These are phyloP conservation scores for Saccharomycopsis sp. DNA, from an alignment of 805 yeast genomes.

Conservation along the genomic window DNA sequence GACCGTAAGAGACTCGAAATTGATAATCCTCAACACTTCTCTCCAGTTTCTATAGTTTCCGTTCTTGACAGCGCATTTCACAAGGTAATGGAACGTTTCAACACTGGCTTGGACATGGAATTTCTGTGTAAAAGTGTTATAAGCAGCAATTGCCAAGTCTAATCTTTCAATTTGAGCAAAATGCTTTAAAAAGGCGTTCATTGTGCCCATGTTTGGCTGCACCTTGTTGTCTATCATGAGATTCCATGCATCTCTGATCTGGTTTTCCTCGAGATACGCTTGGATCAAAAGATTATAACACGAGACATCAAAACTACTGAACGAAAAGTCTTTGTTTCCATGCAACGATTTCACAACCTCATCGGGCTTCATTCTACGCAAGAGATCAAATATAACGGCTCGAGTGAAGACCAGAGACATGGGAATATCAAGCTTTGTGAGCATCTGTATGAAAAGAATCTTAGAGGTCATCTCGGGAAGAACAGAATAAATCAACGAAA, in stretches of 20 bases:
- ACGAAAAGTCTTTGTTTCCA: slow-evolving; percentile 5
- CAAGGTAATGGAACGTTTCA: slow-evolving; percentile 30
- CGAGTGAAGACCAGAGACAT: slow-evolving; percentile 27
- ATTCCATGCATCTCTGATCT: slow-evolving; percentile 29
- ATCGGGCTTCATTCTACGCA: slow-evolving; percentile 21
- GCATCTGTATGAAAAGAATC: slow-evolving; percentile 28
- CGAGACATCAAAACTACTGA: slow-evolving; percentile 7
- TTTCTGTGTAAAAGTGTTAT: slow-evolving; percentile 28
- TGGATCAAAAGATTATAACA: slow-evolving; percentile 26
- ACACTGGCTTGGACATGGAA: slow-evolving; percentile 29
- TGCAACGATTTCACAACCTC: slow-evolving; percentile 25
- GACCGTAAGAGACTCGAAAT: slow-evolving; percentile 10
- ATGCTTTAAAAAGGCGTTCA: slow-evolving; percentile 29
- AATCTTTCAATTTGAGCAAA: slow-evolving; percentile 31
- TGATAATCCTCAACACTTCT: slow-evolving; percentile 20
- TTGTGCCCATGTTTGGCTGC: slow-evolving; percentile 21
- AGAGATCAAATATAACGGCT: slow-evolving; percentile 25
- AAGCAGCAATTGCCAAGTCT: slow-evolving; percentile 30
- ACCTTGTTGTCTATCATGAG: slow-evolving; percentile 12
- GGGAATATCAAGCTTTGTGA: slow-evolving; percentile 30
- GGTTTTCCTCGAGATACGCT: slow-evolving; percentile 26
- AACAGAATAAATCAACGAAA: slow-evolving; percentile 31
- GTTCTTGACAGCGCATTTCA: slow-evolving; percentile 30
- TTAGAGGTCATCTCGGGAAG: slow-evolving; percentile 32
- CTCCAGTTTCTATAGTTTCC: slow-evolving; percentile 27